Percentiles rank a stretch among this genome's conserved stretches.
These are phyloP conservation scores for Chimonanthus praecox DNA, from an alignment of 164 flowering plant genomes.

Conservation along the genomic window DNA sequence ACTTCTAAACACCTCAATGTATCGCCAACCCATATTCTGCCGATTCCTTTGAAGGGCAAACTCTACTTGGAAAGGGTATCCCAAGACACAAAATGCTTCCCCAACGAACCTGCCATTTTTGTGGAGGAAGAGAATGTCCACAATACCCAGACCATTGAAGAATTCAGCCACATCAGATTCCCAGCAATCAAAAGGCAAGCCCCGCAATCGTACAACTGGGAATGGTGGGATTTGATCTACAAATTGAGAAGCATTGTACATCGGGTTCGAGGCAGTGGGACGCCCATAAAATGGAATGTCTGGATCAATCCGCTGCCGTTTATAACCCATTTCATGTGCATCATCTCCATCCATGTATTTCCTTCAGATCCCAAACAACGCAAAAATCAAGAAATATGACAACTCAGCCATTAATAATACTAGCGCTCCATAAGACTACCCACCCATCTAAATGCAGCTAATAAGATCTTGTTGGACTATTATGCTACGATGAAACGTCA, in stretches of 20 bases:
- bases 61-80: conserved; percentile 82
- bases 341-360: conserved; percentile 47
- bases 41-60: conserved; percentile 84
- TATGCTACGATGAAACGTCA: background rate
- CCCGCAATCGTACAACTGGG: conserved; percentile 84
- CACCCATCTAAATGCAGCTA: conserved; percentile 7
- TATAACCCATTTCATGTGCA: conserved; percentile 67
- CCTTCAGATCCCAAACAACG: conserved; percentile 32
- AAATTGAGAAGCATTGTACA: conserved; percentile 60
- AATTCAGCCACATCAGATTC: conserved; percentile 74
- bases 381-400: conserved; percentile 12
- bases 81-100: conserved; percentile 80
- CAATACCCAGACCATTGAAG: conserved; percentile 70
- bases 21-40: conserved; percentile 84
- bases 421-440: conserved; percentile 1
- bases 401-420: conserved; percentile 20
- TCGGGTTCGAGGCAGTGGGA: conserved; percentile 47
- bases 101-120: conserved; percentile 67
- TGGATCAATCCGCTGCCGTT: conserved; percentile 70
- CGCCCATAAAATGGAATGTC: conserved; percentile 54
- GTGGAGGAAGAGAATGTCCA: conserved; percentile 79
- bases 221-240: conserved; percentile 66
- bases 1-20: conserved; percentile 87
- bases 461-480: background rate
- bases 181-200: conserved; percentile 86